A percentile compares a stretch with the other conserved stretches of the same genome.
Conservation (phyloP, 1,139 yeast genomes). For the Groenewaldozyma sp. region DNA sequence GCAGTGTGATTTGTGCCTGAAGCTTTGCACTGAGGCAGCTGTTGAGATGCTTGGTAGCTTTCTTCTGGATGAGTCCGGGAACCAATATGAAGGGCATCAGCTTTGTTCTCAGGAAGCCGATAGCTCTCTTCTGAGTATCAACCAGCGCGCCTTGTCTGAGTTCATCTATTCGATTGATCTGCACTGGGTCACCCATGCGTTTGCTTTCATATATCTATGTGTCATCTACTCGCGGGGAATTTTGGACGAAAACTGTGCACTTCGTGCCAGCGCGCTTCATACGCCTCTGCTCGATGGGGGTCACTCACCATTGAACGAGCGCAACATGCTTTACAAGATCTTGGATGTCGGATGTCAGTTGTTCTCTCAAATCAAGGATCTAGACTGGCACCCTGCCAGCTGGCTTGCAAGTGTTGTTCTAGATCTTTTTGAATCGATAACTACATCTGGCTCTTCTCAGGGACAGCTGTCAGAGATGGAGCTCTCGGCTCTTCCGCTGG, state of each 20-base stretch:
- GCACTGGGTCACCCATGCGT: slow-evolving; percentile 4
- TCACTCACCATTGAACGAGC: background rate
- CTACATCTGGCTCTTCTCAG: no score
- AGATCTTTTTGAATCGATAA: no score
- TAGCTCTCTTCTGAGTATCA: no score
- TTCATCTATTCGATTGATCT: slow-evolving; percentile 2
- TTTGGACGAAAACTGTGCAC: background rate
- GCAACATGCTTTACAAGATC: background rate
- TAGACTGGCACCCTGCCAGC: no score
- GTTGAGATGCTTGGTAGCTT: slow-evolving; percentile 3
- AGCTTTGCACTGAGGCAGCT: slow-evolving; percentile 1
- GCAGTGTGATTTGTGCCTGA: slow-evolving; percentile 2
- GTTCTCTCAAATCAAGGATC: no score
- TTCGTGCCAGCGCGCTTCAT: background rate
- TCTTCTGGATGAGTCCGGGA: no score
- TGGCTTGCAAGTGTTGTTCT: no score
- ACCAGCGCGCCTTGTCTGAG: no score
- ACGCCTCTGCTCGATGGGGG: background rate
- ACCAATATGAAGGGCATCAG: no score
- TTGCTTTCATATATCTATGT: background rate
- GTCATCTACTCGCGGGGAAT: slow-evolving; percentile 2
- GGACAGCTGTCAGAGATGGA: background rate
- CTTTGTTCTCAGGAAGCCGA: no score
- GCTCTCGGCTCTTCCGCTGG: background rate
- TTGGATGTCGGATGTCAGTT: background rate